Evolutionary conservation across 345 rosid species (phyloP).

Genomic region (Linum tenue): DNA sequence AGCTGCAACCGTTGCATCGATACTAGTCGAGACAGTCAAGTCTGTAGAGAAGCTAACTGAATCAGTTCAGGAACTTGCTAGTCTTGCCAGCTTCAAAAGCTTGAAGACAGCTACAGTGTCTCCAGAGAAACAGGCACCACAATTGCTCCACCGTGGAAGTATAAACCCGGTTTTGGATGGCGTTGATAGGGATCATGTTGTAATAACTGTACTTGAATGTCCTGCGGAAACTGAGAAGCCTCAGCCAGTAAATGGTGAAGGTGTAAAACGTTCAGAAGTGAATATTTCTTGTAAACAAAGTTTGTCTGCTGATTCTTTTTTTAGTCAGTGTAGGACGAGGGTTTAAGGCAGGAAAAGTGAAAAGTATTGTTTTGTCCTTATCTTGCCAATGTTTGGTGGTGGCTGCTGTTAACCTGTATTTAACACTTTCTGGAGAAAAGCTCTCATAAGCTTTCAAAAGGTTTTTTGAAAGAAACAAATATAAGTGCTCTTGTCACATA

Average conservation of each 20-base stretch:
- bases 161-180: slow-evolving; percentile 44
- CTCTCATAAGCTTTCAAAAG: too few species aligned
- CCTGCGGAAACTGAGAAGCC: background rate
- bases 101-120: slow-evolving; percentile 10
- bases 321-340: background rate
- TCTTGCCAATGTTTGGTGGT: background rate
- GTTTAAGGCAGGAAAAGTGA: background rate
- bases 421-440: background rate
- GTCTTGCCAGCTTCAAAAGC: slow-evolving; percentile 15
- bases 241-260: background rate
- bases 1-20: slow-evolving; percentile 24
- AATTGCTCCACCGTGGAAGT: slow-evolving; percentile 48
- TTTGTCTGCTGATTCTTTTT: background rate
- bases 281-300: background rate
- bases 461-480: background rate
- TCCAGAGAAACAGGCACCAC: slow-evolving; percentile 18
- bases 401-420: background rate
- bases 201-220: slow-evolving; percentile 26
- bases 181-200: slow-evolving; percentile 23
- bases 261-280: background rate
- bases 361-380: background rate
- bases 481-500: background rate
- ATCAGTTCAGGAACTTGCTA: slow-evolving; percentile 18
- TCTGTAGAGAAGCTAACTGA: slow-evolving; percentile 16
- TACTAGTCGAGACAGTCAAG: slow-evolving; percentile 16